These are phyloP conservation scores for Neurospora sp. DNA, from an alignment of 2,329 filamentous ascomycete genomes.

Conservation along the genomic window DNA sequence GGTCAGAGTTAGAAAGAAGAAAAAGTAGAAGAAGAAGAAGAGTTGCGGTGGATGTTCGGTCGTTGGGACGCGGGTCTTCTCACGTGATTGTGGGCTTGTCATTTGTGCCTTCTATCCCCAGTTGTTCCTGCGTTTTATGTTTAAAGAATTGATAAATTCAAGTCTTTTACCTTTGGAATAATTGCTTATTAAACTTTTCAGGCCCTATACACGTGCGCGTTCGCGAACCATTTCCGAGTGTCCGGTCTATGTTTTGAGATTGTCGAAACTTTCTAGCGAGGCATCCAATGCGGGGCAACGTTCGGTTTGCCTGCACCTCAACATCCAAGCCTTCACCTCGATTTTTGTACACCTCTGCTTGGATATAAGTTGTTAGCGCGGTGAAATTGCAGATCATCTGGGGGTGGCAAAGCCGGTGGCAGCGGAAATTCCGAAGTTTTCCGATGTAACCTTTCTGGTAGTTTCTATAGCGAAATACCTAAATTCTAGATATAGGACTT, in stretches of 20 bases:
- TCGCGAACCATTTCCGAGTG: neutral
- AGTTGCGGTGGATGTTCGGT: neutral
- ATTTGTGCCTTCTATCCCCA: neutral
- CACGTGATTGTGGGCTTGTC: neutral
- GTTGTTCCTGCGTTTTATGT: neutral
- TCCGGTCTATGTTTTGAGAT: neutral
- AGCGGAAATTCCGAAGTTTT: too few relatives aligned
- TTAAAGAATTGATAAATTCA: too few relatives aligned
- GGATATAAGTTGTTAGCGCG: too few relatives aligned
- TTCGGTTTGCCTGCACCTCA: neutral
- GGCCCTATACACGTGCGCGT: neutral
- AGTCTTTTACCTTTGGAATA: accelerated
- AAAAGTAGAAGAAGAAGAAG: neutral
- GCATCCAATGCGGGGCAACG: neutral
- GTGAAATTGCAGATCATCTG: too few relatives aligned
- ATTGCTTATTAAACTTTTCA: neutral
- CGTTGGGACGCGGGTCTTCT: neutral
- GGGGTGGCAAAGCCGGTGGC: too few relatives aligned
- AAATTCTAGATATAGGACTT: too few relatives aligned
- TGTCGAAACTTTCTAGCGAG: neutral
- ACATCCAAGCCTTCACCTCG: neutral
- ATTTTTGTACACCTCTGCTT: neutral
- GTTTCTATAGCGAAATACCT: too few relatives aligned
- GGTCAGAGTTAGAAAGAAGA: neutral
- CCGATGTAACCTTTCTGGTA: too few relatives aligned